phyloP scores from a whole-genome alignment of 371 early-diverging fungal species.

The Coemansia sp. region DNA sequence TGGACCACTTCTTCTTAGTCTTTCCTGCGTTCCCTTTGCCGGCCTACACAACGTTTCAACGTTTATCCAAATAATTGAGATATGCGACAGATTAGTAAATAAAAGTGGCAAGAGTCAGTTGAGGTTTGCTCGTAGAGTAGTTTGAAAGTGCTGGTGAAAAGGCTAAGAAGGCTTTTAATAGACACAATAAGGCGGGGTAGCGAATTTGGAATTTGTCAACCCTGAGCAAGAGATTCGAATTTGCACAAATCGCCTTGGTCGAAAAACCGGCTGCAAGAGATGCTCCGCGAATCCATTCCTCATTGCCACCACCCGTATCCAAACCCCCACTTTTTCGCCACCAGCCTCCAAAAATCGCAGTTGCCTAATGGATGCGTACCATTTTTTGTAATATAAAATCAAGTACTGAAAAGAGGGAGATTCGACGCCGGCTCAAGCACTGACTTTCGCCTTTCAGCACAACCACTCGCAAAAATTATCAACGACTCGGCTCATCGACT shows the following conservation, averaged over 20 bases:
- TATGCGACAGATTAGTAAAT: not conserved
- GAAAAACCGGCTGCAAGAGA: not conserved
- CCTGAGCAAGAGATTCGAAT: not conserved
- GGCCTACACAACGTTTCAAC: slow-evolving; percentile 19
- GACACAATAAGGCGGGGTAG: not conserved
- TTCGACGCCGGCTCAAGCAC: slow-evolving; percentile 5
- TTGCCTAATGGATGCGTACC: slow-evolving; percentile 15
- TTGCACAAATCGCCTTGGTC: not conserved
- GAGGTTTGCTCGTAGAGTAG: no score
- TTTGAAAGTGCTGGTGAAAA: no score
- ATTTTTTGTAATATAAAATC: slow-evolving; percentile 18
- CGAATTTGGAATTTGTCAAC: not conserved
- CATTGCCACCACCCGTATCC: not conserved
- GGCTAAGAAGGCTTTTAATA: no score
- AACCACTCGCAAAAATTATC: not conserved
- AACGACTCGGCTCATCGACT: not conserved
- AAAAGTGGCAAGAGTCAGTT: no score
- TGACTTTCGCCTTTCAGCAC: not conserved
- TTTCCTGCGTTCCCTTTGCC: slow-evolving; percentile 42
- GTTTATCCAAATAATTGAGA: not conserved
- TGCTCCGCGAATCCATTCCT: slow-evolving; percentile 4
- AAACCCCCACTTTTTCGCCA: not conserved
- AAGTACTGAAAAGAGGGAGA: slow-evolving; percentile 18
- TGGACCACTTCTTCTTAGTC: slow-evolving; percentile 88
- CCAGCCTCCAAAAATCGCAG: not conserved